These are phyloP conservation scores for Phytophthora hybrid DNA, from an alignment of 352 stramenopile genomes.

Conservation along the genomic window DNA sequence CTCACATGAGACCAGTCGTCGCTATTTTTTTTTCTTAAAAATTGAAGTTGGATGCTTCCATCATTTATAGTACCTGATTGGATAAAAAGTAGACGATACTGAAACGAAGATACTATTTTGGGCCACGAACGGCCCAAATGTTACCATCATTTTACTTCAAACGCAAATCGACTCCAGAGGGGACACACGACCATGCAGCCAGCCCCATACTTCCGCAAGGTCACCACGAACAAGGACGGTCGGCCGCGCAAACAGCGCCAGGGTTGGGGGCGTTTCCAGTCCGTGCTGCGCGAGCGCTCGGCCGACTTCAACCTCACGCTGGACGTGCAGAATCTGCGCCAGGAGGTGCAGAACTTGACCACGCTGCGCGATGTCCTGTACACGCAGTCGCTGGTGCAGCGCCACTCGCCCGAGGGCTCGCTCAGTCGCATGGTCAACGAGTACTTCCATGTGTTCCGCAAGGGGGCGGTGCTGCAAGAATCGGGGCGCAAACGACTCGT, in stretches of 20 bases:
- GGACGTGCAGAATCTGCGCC: slow-evolving; percentile 42
- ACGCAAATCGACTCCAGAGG: not conserved
- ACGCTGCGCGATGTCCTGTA: slow-evolving; percentile 11
- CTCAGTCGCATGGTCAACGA: slow-evolving; percentile 13
- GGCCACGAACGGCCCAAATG: not conserved
- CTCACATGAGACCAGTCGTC: not conserved
- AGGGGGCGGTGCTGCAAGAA: slow-evolving; percentile 5
- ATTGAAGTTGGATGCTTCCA: not conserved
- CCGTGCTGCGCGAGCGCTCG: slow-evolving; percentile 41
- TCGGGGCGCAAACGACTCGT: slow-evolving; percentile 4
- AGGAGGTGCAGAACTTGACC: slow-evolving; percentile 47
- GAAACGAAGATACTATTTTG: slow-evolving; percentile 8
- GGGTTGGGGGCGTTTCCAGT: slow-evolving; percentile 43
- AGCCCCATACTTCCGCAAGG: slow-evolving; percentile 4
- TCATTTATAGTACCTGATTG: not conserved
- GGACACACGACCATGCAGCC: not conserved
- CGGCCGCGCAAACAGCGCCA: slow-evolving; percentile 1
- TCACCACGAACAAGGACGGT: slow-evolving; percentile 6
- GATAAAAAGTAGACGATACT: not conserved
- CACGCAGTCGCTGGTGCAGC: not conserved
- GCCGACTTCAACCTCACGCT: slow-evolving; percentile 32
- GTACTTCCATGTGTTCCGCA: slow-evolving; percentile 31
- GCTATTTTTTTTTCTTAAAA: not conserved
- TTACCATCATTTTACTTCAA: not conserved
- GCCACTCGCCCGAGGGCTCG: slow-evolving; percentile 17